Conservation (phyloP, 768 basidiomycete species). For the Saitozyma sp. region DNA sequence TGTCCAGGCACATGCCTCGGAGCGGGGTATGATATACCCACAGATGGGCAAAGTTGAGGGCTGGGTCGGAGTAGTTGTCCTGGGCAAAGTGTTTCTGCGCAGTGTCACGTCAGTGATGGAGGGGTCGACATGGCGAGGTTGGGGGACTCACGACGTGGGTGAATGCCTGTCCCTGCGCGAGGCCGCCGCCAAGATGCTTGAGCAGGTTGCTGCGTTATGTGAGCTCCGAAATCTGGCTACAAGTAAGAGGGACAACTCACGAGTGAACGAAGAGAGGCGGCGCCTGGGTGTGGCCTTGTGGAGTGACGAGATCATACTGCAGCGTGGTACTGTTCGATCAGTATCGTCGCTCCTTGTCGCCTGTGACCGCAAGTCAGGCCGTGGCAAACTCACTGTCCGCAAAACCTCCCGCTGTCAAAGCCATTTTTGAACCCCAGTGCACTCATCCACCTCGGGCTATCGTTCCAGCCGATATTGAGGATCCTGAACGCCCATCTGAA, state of each 20-base stretch:
- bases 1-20: conserved; percentile 47
- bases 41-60: conserved; percentile 42
- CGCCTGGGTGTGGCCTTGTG: conserved; percentile 15
- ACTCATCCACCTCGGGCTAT: conserved; percentile 51
- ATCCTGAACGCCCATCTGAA: conserved; percentile 54
- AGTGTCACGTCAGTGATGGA: neutral
- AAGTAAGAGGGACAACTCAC: conserved; percentile 16
- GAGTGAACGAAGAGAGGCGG: conserved; percentile 47
- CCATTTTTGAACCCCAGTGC: conserved; percentile 42
- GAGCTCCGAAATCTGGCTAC: neutral
- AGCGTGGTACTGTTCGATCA: conserved; percentile 39
- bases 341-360: neutral
- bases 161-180: conserved; percentile 32
- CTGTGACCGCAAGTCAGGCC: neutral
- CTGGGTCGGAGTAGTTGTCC: conserved; percentile 26
- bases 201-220: conserved; percentile 48
- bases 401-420: conserved; percentile 46
- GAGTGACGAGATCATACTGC: conserved; percentile 49
- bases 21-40: conserved; percentile 38
- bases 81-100: conserved; percentile 36
- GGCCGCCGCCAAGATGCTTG: conserved; percentile 48
- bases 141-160: conserved; percentile 42
- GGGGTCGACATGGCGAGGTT: neutral
- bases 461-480: conserved; percentile 47
- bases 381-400: conserved; percentile 49